Conservation (phyloP, 2,329 filamentous ascomycete genomes). For the Neonectria faginata region DNA sequence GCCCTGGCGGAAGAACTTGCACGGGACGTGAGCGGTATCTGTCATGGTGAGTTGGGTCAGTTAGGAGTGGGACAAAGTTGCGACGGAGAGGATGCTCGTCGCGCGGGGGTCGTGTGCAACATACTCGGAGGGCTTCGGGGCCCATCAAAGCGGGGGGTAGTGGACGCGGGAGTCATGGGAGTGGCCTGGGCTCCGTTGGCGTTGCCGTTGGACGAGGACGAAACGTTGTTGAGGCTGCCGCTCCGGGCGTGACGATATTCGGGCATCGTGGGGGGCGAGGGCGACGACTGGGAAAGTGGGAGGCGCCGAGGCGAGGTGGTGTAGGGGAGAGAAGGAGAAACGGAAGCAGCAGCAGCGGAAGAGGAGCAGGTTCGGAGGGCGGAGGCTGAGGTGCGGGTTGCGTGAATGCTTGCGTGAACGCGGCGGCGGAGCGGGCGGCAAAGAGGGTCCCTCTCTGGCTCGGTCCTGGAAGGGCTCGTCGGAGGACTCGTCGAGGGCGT, state of each 20-base stretch:
- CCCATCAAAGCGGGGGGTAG: constrained; percentile 64
- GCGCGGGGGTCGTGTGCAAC: constrained; percentile 45
- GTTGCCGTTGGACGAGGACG: constrained; percentile 45
- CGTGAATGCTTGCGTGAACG: constrained; percentile 45
- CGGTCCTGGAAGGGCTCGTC: constrained; percentile 18
- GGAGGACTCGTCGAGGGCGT: constrained; percentile 39
- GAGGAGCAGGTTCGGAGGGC: constrained; percentile 31
- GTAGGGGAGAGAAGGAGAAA: constrained; percentile 23
- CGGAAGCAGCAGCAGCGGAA: constrained; percentile 29
- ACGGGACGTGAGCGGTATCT: constrained; percentile 98
- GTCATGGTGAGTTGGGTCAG: constrained; percentile 42
- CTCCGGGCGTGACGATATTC: constrained; percentile 69
- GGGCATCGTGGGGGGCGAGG: constrained; percentile 52
- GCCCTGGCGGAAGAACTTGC: constrained; percentile 99
- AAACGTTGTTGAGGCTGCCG: constrained; percentile 68
- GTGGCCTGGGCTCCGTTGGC: constrained; percentile 49
- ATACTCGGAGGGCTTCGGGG: constrained; percentile 73
- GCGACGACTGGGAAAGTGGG: constrained; percentile 35
- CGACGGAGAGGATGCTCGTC: constrained; percentile 33
- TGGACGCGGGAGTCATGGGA: constrained; percentile 45
- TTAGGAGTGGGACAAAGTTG: constrained; percentile 20
- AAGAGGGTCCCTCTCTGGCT: constrained; percentile 30
- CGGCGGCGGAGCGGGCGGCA: constrained; percentile 46
- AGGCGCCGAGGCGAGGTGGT: constrained; percentile 36
- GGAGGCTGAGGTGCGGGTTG: constrained; percentile 36